phyloP scores from a whole-genome alignment of 139 green algal species.

The Closterium sp. region DNA sequence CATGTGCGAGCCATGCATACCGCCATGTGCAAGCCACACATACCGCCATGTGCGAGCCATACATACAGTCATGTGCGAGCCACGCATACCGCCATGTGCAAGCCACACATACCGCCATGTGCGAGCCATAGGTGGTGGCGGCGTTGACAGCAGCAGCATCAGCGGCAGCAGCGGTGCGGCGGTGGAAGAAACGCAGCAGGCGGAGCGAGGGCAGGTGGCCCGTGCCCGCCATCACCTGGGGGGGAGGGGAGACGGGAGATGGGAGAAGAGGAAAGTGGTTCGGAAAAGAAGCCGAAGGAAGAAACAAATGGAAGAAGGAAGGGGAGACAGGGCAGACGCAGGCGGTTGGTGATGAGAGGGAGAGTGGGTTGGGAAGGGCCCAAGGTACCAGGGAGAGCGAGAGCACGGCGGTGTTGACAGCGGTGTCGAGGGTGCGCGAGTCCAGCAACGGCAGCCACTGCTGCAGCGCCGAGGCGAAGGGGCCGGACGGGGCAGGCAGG shows the following conservation, averaged over 20 bases:
- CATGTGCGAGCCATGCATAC: no score
- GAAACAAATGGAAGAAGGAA: not conserved
- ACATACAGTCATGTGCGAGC: no score
- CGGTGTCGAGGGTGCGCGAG: not conserved
- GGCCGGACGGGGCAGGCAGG: not conserved
- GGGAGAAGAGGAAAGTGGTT: not conserved
- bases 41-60: no score
- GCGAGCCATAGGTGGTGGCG: slow-evolving; percentile 71
- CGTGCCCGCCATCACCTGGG: slow-evolving; percentile 84
- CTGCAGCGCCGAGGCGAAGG: not conserved
- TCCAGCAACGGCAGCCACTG: not conserved
- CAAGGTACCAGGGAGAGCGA: slow-evolving; percentile 67
- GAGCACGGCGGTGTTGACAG: slow-evolving; percentile 56
- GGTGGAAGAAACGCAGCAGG: slow-evolving; percentile 72
- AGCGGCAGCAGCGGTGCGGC: slow-evolving; percentile 49
- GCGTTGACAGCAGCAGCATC: slow-evolving; percentile 11
- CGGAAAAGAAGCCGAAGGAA: not conserved
- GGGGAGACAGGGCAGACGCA: not conserved
- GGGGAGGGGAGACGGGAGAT: not conserved
- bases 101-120: slow-evolving; percentile 65
- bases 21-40: no score
- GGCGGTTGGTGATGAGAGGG: not conserved
- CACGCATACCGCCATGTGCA: not conserved
- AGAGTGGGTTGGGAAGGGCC: not conserved
- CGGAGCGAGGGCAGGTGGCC: slow-evolving; percentile 82